phyloP scores from a whole-genome alignment of 2,329 filamentous ascomycete genomes.

The Arthrobotrys sinensis region DNA sequence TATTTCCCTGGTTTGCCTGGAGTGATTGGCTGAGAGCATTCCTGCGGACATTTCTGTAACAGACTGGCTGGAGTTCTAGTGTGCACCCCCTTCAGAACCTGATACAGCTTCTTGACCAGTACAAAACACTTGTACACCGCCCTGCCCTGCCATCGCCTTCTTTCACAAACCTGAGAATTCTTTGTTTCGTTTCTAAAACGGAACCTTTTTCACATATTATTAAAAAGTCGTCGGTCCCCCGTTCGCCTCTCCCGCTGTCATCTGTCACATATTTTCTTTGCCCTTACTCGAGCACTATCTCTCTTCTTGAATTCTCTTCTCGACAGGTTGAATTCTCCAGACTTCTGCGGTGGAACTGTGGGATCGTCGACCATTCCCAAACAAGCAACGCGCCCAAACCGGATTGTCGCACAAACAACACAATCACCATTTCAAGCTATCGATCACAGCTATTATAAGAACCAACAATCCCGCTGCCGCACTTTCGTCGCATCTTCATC shows the following conservation, averaged over 20 bases:
- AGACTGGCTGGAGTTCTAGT: not conserved
- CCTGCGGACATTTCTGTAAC: conserved; percentile 31
- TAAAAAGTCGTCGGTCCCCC: not conserved
- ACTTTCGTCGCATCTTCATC: conserved; percentile 2
- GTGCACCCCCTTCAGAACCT: conserved; percentile 3
- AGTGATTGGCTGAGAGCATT: conserved; percentile 27
- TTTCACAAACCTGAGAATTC: not conserved
- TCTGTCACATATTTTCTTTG: not conserved
- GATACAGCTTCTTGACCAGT: conserved; percentile 28
- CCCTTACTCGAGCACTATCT: not conserved
- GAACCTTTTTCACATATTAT: conserved; percentile 3
- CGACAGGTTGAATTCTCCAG: not conserved
- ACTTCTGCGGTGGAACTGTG: not conserved
- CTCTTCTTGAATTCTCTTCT: conserved; percentile 1
- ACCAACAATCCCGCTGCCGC: not conserved
- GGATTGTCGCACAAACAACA: conserved; percentile 30
- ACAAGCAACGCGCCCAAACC: conserved; percentile 31
- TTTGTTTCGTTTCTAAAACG: conserved; percentile 6
- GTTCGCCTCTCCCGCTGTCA: not conserved
- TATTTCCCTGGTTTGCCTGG: not conserved
- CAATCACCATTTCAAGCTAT: not conserved
- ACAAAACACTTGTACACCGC: conserved; percentile 12
- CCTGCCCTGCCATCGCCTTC: not conserved
- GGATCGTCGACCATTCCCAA: conserved; percentile 29
- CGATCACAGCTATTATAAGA: not conserved